These are phyloP conservation scores for Pseudonitzschia pungens DNA, from an alignment of 108 stramenopile genomes.

Conservation along the genomic window DNA sequence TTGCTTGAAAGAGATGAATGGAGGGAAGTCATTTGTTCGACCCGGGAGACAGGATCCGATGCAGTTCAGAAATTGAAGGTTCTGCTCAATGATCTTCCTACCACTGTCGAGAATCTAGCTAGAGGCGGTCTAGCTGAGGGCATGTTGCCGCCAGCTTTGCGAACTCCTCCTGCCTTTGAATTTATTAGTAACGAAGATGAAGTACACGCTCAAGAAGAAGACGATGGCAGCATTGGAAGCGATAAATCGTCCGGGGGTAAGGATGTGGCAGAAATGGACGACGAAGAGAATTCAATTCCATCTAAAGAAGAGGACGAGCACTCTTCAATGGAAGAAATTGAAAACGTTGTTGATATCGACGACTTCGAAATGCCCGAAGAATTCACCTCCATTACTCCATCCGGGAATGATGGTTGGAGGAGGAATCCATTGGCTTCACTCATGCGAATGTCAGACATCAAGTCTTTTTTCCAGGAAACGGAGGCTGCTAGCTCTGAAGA, in stretches of 20 bases:
- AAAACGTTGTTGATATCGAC: slow-evolving; percentile 30
- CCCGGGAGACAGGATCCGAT: slow-evolving; percentile 17
- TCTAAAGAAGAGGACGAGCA: slow-evolving; percentile 22
- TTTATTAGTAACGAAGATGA: slow-evolving; percentile 19
- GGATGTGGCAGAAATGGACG: slow-evolving; percentile 24
- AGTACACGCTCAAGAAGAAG: slow-evolving; percentile 6
- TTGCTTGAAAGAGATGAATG: slow-evolving; percentile 62
- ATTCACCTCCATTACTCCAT: neutral
- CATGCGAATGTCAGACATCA: slow-evolving; percentile 34
- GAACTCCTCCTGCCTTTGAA: slow-evolving; percentile 29
- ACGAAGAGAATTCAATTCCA: slow-evolving; percentile 12
- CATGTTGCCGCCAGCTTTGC: slow-evolving; percentile 67
- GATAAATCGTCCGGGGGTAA: slow-evolving; percentile 2
- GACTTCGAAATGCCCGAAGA: slow-evolving; percentile 33
- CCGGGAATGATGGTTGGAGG: slow-evolving; percentile 9
- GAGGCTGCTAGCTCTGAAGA: neutral
- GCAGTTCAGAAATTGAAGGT: slow-evolving; percentile 42
- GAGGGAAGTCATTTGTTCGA: slow-evolving; percentile 55
- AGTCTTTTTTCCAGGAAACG: neutral
- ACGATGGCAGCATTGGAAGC: neutral
- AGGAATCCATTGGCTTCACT: slow-evolving; percentile 66
- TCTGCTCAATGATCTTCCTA: slow-evolving; percentile 51
- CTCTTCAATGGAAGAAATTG: slow-evolving; percentile 3
- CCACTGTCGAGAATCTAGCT: slow-evolving; percentile 40
- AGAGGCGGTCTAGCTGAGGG: slow-evolving; percentile 46